Percentiles rank a stretch among this genome's conserved stretches.
phyloP scores from a whole-genome alignment of 2,329 filamentous ascomycete genomes.

The Apiospora sp. region DNA sequence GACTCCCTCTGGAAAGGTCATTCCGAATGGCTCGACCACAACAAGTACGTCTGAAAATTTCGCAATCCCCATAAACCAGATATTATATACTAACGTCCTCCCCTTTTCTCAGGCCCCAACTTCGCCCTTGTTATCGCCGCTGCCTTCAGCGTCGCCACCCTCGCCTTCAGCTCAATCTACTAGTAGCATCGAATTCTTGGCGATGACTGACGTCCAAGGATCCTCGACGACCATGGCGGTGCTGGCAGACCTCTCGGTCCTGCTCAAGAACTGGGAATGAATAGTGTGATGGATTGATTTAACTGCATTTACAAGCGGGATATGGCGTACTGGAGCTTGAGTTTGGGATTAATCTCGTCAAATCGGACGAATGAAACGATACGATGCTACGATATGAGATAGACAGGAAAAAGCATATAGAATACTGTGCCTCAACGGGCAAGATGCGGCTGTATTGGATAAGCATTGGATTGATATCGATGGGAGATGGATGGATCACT shows the following conservation, averaged over 20 bases:
- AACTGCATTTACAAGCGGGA: constrained; percentile 5
- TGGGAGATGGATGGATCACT: not conserved
- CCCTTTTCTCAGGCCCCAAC: constrained; percentile 1
- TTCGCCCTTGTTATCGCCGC: constrained; percentile 54
- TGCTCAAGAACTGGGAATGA: constrained; percentile 45
- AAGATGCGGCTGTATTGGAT: not conserved
- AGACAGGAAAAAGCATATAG: constrained; percentile 21
- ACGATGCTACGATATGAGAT: constrained; percentile 15
- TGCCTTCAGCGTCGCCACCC: constrained; percentile 51
- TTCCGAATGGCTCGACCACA: constrained; percentile 73
- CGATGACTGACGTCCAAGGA: constrained; percentile 36
- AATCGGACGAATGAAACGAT: not conserved
- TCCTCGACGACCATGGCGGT: constrained; percentile 56
- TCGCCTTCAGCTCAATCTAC: constrained; percentile 41
- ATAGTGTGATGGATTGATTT: not conserved
- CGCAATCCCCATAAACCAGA: constrained; percentile 22
- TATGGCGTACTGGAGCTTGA: not conserved
- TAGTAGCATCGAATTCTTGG: constrained; percentile 55
- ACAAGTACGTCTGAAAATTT: constrained; percentile 48
- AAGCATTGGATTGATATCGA: not conserved
- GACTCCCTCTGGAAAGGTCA: constrained; percentile 79
- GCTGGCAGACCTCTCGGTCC: constrained; percentile 43
- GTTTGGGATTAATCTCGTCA: constrained; percentile 1
- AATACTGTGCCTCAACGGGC: not conserved
- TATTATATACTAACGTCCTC: constrained; percentile 1